These are phyloP conservation scores for Cyanophora paradoxa DNA, from an alignment of 78 protist species.

Conservation along the genomic window DNA sequence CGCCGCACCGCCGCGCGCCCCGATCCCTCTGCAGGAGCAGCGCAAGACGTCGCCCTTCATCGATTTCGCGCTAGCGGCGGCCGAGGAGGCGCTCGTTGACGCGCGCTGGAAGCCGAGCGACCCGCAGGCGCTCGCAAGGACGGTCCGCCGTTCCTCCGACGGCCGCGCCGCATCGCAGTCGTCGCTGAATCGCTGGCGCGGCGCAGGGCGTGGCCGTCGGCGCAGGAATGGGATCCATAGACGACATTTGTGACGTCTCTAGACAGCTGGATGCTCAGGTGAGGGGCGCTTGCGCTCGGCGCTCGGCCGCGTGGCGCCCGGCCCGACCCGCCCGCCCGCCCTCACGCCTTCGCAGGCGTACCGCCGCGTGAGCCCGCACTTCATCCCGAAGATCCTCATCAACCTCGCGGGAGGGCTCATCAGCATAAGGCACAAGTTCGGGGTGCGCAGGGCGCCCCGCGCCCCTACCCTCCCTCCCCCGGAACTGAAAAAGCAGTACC, in stretches of 20 bases:
- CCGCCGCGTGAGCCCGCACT: too few relatives aligned
- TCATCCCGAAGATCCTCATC: conserved; percentile 75
- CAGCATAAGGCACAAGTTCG: too few relatives aligned
- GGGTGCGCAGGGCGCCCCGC: neutral
- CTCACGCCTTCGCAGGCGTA: too few relatives aligned
- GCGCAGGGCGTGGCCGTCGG: conserved; percentile 84
- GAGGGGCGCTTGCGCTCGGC: too few relatives aligned
- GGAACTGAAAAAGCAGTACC: too few relatives aligned
- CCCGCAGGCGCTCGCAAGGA: too few relatives aligned
- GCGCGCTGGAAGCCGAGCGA: conserved; percentile 27
- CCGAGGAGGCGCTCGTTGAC: conserved; percentile 61
- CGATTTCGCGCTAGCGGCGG: conserved; percentile 68
- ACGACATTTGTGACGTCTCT: conserved; percentile 36
- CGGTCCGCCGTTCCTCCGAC: too few relatives aligned
- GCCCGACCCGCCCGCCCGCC: too few relatives aligned
- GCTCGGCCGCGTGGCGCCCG: too few relatives aligned
- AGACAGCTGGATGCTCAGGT: neutral
- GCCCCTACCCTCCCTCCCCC: neutral
- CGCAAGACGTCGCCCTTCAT: conserved; percentile 25
- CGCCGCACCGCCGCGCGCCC: too few relatives aligned
- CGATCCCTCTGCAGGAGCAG: neutral
- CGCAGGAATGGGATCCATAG: conserved; percentile 70
- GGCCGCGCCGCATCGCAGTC: too few relatives aligned
- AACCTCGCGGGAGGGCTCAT: conserved; percentile 82
- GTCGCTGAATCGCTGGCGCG: too few relatives aligned